Base-by-base conservation (phyloP, 768 basidiomycete genomes). In the Crepidotus variabilis region DNA sequence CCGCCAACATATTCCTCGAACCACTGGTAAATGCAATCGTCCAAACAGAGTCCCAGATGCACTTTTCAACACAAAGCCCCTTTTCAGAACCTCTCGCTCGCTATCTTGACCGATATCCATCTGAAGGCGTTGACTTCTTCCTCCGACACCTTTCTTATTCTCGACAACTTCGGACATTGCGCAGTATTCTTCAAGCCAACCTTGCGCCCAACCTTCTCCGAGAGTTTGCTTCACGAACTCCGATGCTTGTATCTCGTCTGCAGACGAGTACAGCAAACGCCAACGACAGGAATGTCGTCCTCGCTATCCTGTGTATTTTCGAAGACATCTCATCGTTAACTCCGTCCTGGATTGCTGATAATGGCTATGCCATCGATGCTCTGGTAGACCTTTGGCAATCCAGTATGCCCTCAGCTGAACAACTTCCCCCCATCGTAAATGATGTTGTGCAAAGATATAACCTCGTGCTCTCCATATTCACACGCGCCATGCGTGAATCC, bases 71-170 rank as follows among this genome's bases (percentile, higher is more conserved):
- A 14, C 82, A 78, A 52, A 96, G 90, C 62, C 94, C 94, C 1
- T 98, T 99, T 72, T 97, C 96, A 0, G 86, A 91, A 57, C 95
- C 94, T 6, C 74, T 98, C 49, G 93, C 90, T 18, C 86, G 87
- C 67, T 98, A 94, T 71, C 79, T 98, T 20, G 86, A 98, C 69
- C 87, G 92, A 8, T 98, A 97, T 71, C 88, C 93, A 0, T 75
- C 72, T 2, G 91, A 98, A 64, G 90, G 93, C 1, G 79, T 92
- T 20, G 86, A 92, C 50, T 92, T 92, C 69, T 90, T 99, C 69
- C 73, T 94, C 61, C 80, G 82, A 10, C 83, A 92, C 60, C 74
- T 98, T n/a, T 78, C 83, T 47, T 84, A 90, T 61, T 83, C 89
- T 0, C 81, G 88, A 39, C 87, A 92, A 65, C 76, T 97, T 45